Evolutionary conservation across 2,329 filamentous ascomycete species (phyloP).

Genomic region (Orbilia ellipsospora): DNA sequence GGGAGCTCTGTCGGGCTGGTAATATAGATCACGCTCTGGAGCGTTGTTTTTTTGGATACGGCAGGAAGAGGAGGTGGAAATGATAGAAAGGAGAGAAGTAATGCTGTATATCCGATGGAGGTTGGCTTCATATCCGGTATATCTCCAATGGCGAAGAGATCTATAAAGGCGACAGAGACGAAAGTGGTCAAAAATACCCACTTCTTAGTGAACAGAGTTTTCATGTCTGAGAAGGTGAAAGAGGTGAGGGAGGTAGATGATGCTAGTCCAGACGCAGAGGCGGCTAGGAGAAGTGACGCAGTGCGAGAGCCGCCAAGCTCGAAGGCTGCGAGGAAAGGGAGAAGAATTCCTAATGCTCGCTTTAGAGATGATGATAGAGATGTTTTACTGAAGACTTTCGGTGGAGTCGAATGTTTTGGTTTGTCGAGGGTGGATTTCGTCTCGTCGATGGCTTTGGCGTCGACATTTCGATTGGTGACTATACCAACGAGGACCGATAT

Average conservation of each 20-base stretch:
- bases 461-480: conserved; percentile 27
- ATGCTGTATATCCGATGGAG: conserved; percentile 30
- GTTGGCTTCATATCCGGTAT: conserved; percentile 36
- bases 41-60: neutral
- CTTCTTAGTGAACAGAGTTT: conserved; percentile 32
- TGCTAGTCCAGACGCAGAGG: conserved; percentile 25
- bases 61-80: conserved; percentile 41
- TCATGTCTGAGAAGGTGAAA: conserved; percentile 32
- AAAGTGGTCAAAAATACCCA: conserved; percentile 46
- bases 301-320: conserved; percentile 50
- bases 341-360: conserved; percentile 42
- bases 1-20: conserved; percentile 39
- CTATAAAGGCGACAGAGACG: conserved; percentile 36
- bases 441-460: conserved; percentile 22
- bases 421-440: conserved; percentile 29
- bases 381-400: conserved; percentile 21
- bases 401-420: neutral
- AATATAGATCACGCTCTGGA: conserved; percentile 8
- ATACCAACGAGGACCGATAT: conserved; percentile 46
- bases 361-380: conserved; percentile 13
- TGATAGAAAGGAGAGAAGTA: conserved; percentile 14
- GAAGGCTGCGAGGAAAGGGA: conserved; percentile 49
- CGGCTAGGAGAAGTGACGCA: conserved; percentile 24
- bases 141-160: conserved; percentile 45
- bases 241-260: conserved; percentile 16